Base-by-base conservation (phyloP, 768 basidiomycete species). In the Lyophyllum shimeji region DNA sequence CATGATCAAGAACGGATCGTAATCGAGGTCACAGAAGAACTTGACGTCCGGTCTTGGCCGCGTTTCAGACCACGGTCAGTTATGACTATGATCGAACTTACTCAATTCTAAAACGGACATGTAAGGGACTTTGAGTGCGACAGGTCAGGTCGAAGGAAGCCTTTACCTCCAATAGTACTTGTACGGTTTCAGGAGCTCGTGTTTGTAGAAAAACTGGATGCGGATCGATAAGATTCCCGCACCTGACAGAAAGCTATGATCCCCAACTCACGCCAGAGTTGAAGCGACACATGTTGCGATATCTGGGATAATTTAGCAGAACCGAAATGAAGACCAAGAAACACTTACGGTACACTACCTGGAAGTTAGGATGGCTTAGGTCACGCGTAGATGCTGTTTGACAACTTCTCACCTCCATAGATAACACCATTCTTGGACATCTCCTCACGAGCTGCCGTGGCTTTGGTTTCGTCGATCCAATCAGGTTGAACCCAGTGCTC, bases 241-340 rank as follows among this genome's bases (percentile, higher is more conserved):
- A 29, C 4, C 9, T 18, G 42, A 46, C 34, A 20, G 47, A 20
- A 9, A 34, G 52, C 11, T 37, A 48, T 40, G 2, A 34, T 25
- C 17, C 27, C 34, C 11, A n/a, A 76, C 85, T 63, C 73, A 95
- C 92, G 31, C 93, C 95, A 50, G 92, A 94, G 73, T 97, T 95
- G 75, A 85, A 98, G 17, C 96, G 85, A 70, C 96, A 98, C 96
- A 98, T 98, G 63, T 97, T 95, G 53, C 96, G 89, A 65, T 98
- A 96, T 31, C 78, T 80, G 56, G 46, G 46, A 21, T 37, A 42
- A 17, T 27, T 60, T 21, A 57, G 31, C 8, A 17, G 17, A 17
- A 7, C 24, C 50, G 12, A 29, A 25, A 33, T 27, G 45, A 46
- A 11, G 46, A 21, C 29, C 8, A 51, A 47, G 23, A 46, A 57